Evolutionary conservation across 495 filamentous ascomycete species (phyloP).

Genomic region (Hypoxylon rickii): DNA sequence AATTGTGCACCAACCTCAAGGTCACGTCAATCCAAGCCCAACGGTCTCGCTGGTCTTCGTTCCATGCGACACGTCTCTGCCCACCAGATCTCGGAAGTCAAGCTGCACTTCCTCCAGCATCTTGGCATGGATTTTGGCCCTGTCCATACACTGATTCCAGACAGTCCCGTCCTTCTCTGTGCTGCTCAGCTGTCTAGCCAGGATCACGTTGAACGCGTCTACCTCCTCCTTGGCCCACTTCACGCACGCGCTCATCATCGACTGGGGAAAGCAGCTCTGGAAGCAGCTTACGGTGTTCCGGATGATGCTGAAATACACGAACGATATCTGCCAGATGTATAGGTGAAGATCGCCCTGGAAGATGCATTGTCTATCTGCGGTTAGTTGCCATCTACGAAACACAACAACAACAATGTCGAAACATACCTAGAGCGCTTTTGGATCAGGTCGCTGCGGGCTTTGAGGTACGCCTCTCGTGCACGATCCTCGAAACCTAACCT

Average conservation of each 20-base stretch:
- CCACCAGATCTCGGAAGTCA: conserved; percentile 80
- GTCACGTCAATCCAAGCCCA: conserved; percentile 48
- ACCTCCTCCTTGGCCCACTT: conserved; percentile 95
- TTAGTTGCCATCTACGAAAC: conserved; percentile 37
- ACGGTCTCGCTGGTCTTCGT: conserved; percentile 37
- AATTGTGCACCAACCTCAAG: background rate
- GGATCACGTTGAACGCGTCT: conserved; percentile 82
- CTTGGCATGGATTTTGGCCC: conserved; percentile 76
- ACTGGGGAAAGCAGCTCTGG: conserved; percentile 82
- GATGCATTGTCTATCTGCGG: conserved; percentile 71
- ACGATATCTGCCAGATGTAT: conserved; percentile 95
- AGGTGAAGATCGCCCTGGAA: conserved; percentile 90
- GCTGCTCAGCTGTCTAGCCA: conserved; percentile 79
- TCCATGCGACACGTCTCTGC: conserved; percentile 40
- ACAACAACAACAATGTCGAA: background rate
- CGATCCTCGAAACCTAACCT: conserved; percentile 88
- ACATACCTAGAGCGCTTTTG: conserved; percentile 79
- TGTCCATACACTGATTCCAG: conserved; percentile 82
- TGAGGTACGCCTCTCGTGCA: conserved; percentile 83
- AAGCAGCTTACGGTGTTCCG: conserved; percentile 87
- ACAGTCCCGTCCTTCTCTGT: conserved; percentile 70
- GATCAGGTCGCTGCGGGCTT: conserved; percentile 74
- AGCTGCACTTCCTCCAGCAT: conserved; percentile 85
- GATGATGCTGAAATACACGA: conserved; percentile 93
- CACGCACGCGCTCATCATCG: conserved; percentile 88